These are phyloP conservation scores for Coccomyxa sp. DNA, from an alignment of 139 green algal species.

Conservation along the genomic window DNA sequence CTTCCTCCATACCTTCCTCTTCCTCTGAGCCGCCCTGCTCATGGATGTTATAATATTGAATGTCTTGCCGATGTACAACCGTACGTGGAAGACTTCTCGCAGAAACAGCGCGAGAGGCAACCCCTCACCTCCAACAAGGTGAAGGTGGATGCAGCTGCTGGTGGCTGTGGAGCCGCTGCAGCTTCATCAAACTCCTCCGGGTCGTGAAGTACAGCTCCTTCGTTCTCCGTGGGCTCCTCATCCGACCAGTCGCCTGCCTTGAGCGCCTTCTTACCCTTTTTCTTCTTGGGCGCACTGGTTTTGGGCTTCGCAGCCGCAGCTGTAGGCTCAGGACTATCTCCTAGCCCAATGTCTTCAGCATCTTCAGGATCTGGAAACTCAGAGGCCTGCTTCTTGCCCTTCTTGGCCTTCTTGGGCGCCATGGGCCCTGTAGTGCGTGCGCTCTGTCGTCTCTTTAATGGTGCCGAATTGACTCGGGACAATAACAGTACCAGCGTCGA, in stretches of 20 bases:
- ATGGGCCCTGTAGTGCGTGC: not conserved
- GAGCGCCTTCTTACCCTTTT: constrained; percentile 58
- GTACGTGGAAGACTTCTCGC: too few relatives aligned
- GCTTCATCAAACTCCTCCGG: not conserved
- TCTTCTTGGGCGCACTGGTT: constrained; percentile 27
- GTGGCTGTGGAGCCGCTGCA: not conserved
- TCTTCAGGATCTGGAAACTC: constrained; percentile 18
- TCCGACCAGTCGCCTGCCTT: not conserved
- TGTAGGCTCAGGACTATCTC: not conserved
- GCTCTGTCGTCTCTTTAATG: not conserved
- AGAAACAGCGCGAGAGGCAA: too few relatives aligned
- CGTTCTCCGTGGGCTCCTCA: not conserved
- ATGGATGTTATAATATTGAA: too few relatives aligned
- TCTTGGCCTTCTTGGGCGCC: constrained; percentile 25
- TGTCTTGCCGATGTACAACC: too few relatives aligned
- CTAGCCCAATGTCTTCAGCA: not conserved
- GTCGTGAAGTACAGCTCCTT: not conserved
- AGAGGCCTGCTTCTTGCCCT: constrained; percentile 36
- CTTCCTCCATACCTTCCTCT: too few relatives aligned
- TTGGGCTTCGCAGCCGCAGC: not conserved
- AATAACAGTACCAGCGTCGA: not conserved
- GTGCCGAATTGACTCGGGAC: not conserved
- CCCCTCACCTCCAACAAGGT: not conserved
- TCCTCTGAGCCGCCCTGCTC: too few relatives aligned
- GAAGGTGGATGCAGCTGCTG: not conserved